phyloP scores from a whole-genome alignment of 495 filamentous ascomycete genomes.

The Penicillium odoratum region DNA sequence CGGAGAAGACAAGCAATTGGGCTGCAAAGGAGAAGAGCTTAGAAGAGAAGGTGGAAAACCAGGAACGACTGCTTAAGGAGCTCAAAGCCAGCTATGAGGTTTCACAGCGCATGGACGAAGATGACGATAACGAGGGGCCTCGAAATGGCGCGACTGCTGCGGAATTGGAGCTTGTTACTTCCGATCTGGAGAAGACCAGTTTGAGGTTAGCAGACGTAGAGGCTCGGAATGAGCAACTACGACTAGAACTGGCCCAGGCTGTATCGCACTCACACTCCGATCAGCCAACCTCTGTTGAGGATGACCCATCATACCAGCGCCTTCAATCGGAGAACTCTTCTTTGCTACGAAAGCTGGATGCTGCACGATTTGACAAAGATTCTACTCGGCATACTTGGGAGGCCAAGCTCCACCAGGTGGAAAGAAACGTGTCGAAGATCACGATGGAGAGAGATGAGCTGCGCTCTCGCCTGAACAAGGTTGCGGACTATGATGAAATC shows the following conservation, averaged over 20 bases:
- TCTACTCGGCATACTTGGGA: constrained; percentile 72
- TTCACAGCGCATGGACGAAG: constrained; percentile 78
- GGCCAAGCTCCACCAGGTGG: constrained; percentile 57
- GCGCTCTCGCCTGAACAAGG: constrained; percentile 78
- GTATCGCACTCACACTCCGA: constrained; percentile 71
- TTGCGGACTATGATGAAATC: constrained; percentile 93
- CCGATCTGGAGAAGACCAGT: constrained; percentile 88
- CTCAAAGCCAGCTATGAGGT: constrained; percentile 98
- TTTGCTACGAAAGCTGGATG: constrained; percentile 82
- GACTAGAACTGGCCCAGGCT: constrained; percentile 84
- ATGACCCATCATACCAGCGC: constrained; percentile 83
- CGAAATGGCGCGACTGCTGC: constrained; percentile 71
- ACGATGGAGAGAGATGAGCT: constrained; percentile 74
- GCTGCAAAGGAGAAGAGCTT: constrained; percentile 87
- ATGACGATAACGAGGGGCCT: constrained; percentile 59
- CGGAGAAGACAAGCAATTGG: constrained; percentile 97
- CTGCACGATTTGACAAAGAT: constrained; percentile 76
- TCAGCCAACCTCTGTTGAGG: constrained; percentile 61
- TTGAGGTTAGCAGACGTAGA: constrained; percentile 87
- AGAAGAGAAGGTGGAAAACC: constrained; percentile 91
- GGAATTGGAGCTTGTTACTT: constrained; percentile 88
- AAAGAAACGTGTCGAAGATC: constrained; percentile 48
- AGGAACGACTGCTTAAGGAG: constrained; percentile 89
- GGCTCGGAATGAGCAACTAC: constrained; percentile 89
- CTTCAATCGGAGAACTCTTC: constrained; percentile 90